Base-by-base conservation (phyloP, 148 eudicot genomes). In the Spergularia bocconei region DNA sequence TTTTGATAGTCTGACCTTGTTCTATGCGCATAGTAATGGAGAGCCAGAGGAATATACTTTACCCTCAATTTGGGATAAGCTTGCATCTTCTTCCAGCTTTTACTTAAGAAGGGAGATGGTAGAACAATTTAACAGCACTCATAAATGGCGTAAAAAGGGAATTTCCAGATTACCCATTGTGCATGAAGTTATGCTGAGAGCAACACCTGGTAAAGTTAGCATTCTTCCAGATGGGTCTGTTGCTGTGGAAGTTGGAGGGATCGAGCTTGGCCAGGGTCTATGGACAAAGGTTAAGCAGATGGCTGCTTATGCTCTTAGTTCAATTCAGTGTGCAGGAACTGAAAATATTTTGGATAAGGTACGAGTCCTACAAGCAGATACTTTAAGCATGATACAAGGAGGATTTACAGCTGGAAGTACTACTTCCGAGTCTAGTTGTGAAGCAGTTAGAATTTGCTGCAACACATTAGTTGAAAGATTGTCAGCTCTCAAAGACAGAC, bases 221-320 rank as follows among this genome's bases (percentile, higher is more conserved):
- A 87, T 93, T 72, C 91, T 93, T 17, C 17, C 63, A 44, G 98
- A 93, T 80, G 97, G 98, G 23, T 93, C 98, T 1, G 59, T 93
- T 63, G 93, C 85, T 61, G 98, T 93, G 6, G 98, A 93, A 84
- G 90, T 91, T 67, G 98, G 98, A 71, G 98, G 98, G 64, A 90
- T 93, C 69, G 97, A 93, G 77, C 63, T 91, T 59, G 98, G 98
- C 20, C 99, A 95, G 80, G 99, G 99, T 77, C 84, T 95, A 5
- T 89, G 92, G 93, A 92, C 97, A 5, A 95, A 92, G 86, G 99
- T 95, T 7, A 91, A 88, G 82, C 98, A 93, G 72, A 88, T 88
- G 87, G 70, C 93, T 12, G 95, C 97, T 13, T 93, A 74, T 84
- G 87, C 79, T 79, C 90, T 93, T 39, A 58, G 93, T 79, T 72